Evolutionary conservation across 805 yeast genomes (phyloP).

Genomic region (Saccharomycopsis sp.): DNA sequence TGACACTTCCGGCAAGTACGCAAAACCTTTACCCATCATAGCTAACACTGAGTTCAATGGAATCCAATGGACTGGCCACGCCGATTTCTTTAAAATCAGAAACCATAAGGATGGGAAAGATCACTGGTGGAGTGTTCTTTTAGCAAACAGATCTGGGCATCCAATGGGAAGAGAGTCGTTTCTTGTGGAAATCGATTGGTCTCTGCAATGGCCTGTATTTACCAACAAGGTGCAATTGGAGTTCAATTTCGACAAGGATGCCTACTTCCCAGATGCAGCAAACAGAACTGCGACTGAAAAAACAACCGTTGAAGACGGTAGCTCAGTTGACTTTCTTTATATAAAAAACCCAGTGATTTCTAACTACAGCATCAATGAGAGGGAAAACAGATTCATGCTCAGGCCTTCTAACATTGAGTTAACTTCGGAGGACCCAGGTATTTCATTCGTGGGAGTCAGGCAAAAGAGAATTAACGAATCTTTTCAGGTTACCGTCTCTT

Average conservation of each 20-base stretch:
- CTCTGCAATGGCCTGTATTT: slow-evolving; percentile 14
- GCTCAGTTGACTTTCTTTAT: slow-evolving; percentile 3
- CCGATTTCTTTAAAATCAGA: slow-evolving; percentile 6
- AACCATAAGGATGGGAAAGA: background rate
- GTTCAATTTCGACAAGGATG: background rate
- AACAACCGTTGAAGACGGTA: background rate
- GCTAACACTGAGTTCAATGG: background rate
- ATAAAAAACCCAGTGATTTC: slow-evolving; percentile 9
- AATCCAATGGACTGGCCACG: slow-evolving; percentile 16
- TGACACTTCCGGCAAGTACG: slow-evolving; percentile 15
- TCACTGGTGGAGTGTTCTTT: slow-evolving; percentile 10
- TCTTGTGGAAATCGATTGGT: slow-evolving; percentile 11
- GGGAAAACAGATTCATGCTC: slow-evolving; percentile 1
- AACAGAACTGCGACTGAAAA: background rate
- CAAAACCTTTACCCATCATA: background rate
- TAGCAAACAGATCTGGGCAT: slow-evolving; percentile 8
- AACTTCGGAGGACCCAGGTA: slow-evolving; percentile 6
- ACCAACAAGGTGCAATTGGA: background rate
- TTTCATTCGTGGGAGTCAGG: slow-evolving; percentile 11
- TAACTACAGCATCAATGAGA: slow-evolving; percentile 6
- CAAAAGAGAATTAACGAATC: slow-evolving; percentile 3
- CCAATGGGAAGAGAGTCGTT: slow-evolving; percentile 18
- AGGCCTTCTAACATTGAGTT: slow-evolving; percentile 2
- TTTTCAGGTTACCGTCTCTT: background rate
- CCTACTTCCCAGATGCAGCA: background rate